A percentile compares a stretch with the other conserved stretches of the same genome.
Conservation (phyloP, 1,284 basidiomycete species). For the Ceratobasidium sp. region DNA sequence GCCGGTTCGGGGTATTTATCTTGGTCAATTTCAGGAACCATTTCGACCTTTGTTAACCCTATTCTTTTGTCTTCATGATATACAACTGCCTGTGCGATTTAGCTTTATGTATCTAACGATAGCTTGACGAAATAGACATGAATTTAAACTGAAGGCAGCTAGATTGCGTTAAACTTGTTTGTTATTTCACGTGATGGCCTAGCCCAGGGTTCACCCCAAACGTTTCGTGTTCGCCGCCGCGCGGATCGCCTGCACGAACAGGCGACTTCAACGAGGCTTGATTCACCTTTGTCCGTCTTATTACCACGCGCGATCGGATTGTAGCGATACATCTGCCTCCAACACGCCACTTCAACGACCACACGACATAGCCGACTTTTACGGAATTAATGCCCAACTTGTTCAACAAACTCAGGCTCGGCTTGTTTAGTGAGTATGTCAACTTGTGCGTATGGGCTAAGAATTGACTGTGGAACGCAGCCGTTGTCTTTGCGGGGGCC, state of each 20-base stretch:
- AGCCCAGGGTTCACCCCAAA: slow-evolving; percentile 26
- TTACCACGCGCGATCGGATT: background rate
- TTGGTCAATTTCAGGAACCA: slow-evolving; percentile 4
- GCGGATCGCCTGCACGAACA: slow-evolving; percentile 25
- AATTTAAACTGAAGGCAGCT: slow-evolving; percentile 5
- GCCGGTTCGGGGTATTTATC: slow-evolving; percentile 26
- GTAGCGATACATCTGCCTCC: slow-evolving; percentile 2
- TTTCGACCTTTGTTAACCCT: background rate
- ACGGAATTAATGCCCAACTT: slow-evolving; percentile 19
- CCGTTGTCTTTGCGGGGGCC: slow-evolving; percentile 23
- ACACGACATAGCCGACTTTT: background rate
- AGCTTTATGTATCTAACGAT: slow-evolving; percentile 35
- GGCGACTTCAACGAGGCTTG: slow-evolving; percentile 31
- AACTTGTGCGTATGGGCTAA: background rate
- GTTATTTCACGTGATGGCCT: background rate
- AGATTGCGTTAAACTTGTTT: background rate
- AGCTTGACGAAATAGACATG: slow-evolving; percentile 35
- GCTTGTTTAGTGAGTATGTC: slow-evolving; percentile 18
- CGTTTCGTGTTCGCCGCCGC: slow-evolving; percentile 5
- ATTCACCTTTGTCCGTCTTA: background rate
- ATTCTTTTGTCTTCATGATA: slow-evolving; percentile 30
- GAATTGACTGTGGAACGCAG: background rate
- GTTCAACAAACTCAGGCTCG: slow-evolving; percentile 19
- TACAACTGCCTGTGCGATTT: slow-evolving; percentile 16
- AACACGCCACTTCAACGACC: slow-evolving; percentile 15